Evolutionary conservation across 805 yeast species (phyloP).

Genomic region (Jamesozyma hellenica): DNA sequence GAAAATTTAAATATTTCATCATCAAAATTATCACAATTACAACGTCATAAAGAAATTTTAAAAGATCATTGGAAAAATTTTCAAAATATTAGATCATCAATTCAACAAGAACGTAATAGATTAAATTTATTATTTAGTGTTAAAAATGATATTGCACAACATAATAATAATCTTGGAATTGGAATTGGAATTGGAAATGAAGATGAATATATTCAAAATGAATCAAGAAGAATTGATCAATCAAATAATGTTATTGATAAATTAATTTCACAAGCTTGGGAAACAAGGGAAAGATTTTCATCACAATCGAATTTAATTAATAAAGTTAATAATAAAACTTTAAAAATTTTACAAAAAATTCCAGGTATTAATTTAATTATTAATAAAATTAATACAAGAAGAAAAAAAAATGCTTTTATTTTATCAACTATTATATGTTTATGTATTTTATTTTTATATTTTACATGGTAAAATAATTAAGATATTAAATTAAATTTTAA

Average conservation of each 20-base stretch:
- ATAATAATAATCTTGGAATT: conserved; percentile 30
- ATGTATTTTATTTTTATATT: conserved; percentile 63
- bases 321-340: conserved; percentile 53
- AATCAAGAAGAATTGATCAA: conserved; percentile 59
- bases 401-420: conserved; percentile 80
- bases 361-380: conserved; percentile 79
- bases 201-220: conserved; percentile 70
- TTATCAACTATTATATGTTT: conserved; percentile 61
- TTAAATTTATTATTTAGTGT: conserved; percentile 66
- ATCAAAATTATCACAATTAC: conserved; percentile 68
- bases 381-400: conserved; percentile 74
- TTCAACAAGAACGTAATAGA: conserved; percentile 67
- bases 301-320: conserved; percentile 59
- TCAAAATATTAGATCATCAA: conserved; percentile 44
- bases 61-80: conserved; percentile 61
- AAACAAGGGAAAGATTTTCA: conserved; percentile 75
- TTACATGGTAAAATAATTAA: conserved; percentile 31
- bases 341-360: conserved; percentile 50
- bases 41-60: conserved; percentile 69
- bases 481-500: not conserved
- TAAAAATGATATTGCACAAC: conserved; percentile 67
- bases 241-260: conserved; percentile 72
- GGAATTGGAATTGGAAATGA: conserved; percentile 31
- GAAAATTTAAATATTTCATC: conserved; percentile 50
- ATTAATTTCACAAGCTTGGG: conserved; percentile 73